Conservation (phyloP, 1,284 basidiomycete genomes). For the Cryptococcus amylolentus region DNA sequence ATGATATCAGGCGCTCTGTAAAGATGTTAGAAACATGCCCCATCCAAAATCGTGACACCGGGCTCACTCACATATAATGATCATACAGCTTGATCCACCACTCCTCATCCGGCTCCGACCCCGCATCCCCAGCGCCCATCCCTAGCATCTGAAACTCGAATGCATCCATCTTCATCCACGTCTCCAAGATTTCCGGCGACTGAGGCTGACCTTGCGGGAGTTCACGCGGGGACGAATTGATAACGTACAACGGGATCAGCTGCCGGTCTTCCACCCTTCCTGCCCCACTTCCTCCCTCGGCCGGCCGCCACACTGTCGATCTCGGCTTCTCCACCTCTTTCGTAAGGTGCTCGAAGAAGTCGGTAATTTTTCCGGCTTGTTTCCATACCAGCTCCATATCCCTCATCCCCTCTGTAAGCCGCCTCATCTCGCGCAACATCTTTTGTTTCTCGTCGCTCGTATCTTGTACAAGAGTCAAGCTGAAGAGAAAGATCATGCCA, state of each 20-base stretch:
- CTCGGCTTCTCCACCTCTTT: slow-evolving; percentile 12
- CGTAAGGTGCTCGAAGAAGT: slow-evolving; percentile 32
- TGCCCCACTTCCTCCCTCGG: slow-evolving; percentile 4
- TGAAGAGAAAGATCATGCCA: slow-evolving; percentile 65
- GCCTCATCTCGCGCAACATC: slow-evolving; percentile 67
- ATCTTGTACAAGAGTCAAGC: slow-evolving; percentile 66
- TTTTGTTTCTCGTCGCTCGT: slow-evolving; percentile 58
- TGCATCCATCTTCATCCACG: slow-evolving; percentile 9
- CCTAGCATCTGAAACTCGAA: slow-evolving; percentile 13
- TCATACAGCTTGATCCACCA: slow-evolving; percentile 24
- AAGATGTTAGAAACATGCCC: too few relatives aligned
- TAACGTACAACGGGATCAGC: too few relatives aligned
- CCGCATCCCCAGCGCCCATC: slow-evolving; percentile 4
- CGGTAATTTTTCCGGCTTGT: slow-evolving; percentile 44
- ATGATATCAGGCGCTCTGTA: too few relatives aligned
- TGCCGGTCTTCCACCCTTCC: too few relatives aligned
- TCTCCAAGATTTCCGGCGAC: not conserved
- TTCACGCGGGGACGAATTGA: too few relatives aligned
- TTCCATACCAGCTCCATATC: slow-evolving; percentile 56
- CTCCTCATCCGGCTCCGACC: slow-evolving; percentile 9
- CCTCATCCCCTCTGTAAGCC: slow-evolving; percentile 62
- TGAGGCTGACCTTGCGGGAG: not conserved
- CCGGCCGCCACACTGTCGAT: slow-evolving; percentile 1
- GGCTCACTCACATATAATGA: slow-evolving; percentile 21
- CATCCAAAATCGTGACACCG: too few relatives aligned